Evolutionary conservation across 169 alveolate genomes (phyloP).

Genomic region (Besnoitia besnoiti): DNA sequence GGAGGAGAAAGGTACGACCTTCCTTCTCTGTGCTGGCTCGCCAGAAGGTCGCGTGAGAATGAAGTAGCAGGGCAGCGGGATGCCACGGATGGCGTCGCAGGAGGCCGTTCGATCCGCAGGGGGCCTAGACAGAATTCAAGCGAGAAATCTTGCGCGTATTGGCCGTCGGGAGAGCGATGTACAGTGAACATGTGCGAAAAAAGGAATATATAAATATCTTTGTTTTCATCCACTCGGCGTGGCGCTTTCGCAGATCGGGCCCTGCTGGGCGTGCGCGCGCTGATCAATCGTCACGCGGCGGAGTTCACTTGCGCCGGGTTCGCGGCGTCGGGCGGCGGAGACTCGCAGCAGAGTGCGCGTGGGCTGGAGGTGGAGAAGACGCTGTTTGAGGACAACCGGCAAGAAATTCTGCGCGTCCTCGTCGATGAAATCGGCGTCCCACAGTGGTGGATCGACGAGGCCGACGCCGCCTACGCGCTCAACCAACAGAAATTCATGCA

Average conservation of each 20-base stretch:
- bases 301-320: not conserved
- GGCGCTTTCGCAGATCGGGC: not conserved
- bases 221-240: too few species aligned
- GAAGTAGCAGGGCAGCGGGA: too few species aligned
- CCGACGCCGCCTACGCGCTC: conserved; percentile 20
- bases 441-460: conserved; percentile 41
- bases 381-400: not conserved
- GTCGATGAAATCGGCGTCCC: not conserved
- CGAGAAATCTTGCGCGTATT: too few species aligned
- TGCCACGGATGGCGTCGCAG: too few species aligned
- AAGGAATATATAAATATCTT: too few species aligned
- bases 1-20: too few species aligned
- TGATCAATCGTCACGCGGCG: conserved; percentile 18
- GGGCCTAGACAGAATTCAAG: too few species aligned
- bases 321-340: not conserved
- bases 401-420: not conserved
- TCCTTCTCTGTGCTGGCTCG: too few species aligned
- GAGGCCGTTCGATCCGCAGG: too few species aligned
- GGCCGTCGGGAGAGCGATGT: too few species aligned
- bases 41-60: too few species aligned
- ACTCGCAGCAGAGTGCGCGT: not conserved
- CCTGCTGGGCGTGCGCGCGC: not conserved
- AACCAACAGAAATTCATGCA: conserved; percentile 10
- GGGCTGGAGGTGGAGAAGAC: not conserved
- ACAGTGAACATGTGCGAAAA: too few species aligned